These are phyloP conservation scores for Acacia pycnantha DNA, from an alignment of 331 rosid genomes.

Conservation along the genomic window DNA sequence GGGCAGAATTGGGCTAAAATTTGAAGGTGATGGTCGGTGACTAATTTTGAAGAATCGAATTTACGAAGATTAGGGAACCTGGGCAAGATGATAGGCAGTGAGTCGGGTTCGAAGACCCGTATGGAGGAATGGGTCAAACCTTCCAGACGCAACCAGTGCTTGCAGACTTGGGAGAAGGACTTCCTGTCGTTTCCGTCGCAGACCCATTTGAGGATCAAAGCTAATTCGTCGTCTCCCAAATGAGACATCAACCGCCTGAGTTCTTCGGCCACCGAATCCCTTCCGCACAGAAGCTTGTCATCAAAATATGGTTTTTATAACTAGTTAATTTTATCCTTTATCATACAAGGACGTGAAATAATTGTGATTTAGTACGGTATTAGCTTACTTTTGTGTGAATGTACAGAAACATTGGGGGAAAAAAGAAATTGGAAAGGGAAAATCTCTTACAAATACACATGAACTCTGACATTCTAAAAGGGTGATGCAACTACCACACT, in stretches of 20 bases:
- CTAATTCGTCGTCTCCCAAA: slow-evolving; percentile 31
- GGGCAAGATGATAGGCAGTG: neutral
- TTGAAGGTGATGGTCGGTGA: slow-evolving; percentile 24
- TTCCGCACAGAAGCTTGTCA: neutral
- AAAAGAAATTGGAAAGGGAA: no score
- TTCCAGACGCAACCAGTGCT: slow-evolving; percentile 34
- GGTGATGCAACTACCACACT: no score
- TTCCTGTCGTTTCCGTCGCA: slow-evolving; percentile 23
- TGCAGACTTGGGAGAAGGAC: slow-evolving; percentile 32
- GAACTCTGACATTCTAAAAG: no score
- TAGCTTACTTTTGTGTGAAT: neutral
- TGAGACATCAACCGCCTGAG: slow-evolving; percentile 6
- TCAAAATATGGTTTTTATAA: neutral
- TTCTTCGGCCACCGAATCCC: neutral
- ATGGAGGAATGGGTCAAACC: slow-evolving; percentile 25
- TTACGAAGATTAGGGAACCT: slow-evolving; percentile 30
- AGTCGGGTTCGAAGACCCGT: slow-evolving; percentile 8
- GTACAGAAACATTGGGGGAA: no score
- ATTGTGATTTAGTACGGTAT: neutral
- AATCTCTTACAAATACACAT: no score
- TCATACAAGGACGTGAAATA: no score
- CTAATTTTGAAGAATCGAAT: neutral
- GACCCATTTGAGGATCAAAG: slow-evolving; percentile 21
- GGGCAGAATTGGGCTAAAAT: slow-evolving; percentile 31
- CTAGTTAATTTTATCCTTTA: no score